Base-by-base conservation (phyloP, 1,284 basidiomycete species). In the Leccinum cinnamomeum region DNA sequence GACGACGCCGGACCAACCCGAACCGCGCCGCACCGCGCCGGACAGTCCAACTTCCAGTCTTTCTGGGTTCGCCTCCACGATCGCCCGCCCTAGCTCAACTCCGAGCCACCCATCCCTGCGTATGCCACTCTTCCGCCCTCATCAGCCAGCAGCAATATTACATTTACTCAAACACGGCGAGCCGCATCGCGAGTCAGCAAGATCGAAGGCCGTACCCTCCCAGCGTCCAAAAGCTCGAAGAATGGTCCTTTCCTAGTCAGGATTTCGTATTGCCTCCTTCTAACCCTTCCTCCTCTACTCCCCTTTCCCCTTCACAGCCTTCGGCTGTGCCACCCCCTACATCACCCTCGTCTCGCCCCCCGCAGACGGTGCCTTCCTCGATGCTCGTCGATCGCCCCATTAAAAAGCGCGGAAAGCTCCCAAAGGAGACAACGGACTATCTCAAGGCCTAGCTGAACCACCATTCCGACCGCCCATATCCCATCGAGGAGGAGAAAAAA, bases 391-490 rank as follows among this genome's bases (percentile, higher is more conserved):
- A 90, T 66, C 86, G 88, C 11, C 89, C 88, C 7, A 85, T 83
- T 58, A 85, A 90, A 66, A 90, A 93, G 71, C 83, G 93, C 60
- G 92, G 93, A 56, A 95, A 95, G 78, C 84, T 95, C 14, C 93
- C 92, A 56, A 94, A 94, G 78, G 90, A 91, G 73, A 93, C 94
- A 50, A 95, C 92, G 20, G 92, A 95, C 76, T 91, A 88, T 72
- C 83, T 95, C 70, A 93, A 94, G 72, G 85, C 91, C n/a, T 95
- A 93, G 94, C 80, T 95, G 44, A 88, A 95, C 71, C 86, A 89
- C 64, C 92, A 95, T 72, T 90, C 90, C 3, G 90, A 92, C 72
- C 92, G 95, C 69, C 93, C 93, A 8, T 95, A 95, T 73, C 94
- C 93, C 23, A 90, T 86, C 65, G 92, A 95, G 72, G 93, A 28